Base-by-base conservation (phyloP, 2,329 filamentous ascomycete species). In the Ophiocordyceps camponoti-floridani region DNA sequence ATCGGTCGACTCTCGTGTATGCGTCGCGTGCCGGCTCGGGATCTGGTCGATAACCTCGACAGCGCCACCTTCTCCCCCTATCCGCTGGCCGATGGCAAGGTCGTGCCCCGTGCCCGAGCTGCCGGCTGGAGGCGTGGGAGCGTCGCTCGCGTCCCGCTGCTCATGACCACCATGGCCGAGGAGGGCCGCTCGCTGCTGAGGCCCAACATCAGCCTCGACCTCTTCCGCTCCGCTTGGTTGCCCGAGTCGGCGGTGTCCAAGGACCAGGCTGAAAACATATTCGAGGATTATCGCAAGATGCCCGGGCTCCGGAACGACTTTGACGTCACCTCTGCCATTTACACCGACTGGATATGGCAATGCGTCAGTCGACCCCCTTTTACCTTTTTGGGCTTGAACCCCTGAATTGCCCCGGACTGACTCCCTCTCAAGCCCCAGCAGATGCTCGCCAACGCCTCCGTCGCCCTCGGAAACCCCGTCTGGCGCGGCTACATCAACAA, bases 401-500 rank as follows among this genome's bases (percentile, higher is more conserved):
- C 16, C 18, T 12, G 7, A 7, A 6, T 19, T 19, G 2, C n/a
- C 9, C 18, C n/a, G 19, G 13, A 46, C 3, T 14, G 16, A n/a
- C 10, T 18, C n/a, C 6, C 1, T 16, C 26, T 40, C 33, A 35
- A 57, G 54, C 56, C 56, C 4, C 52, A 57, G 12, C 47, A 42
- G 2, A 53, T 52, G 2, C 46, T 55, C 0, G 51, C 56, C 40
- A 49, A 50, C n/a, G 40, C 49, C 3, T 53, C 55, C 1, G 42
- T 53, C 1, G 44, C 50, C 0, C 27, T 48, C 4, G 40, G 44
- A 4, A 52, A 46, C 18, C 49, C 54, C 13, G 53, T 51, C 1
- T 58, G 56, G 56, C 50, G 53, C 12, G 54, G 51, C 45, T 50
- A 48, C 47, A 56, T 54, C 49, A 58, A 56, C 43, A 40, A 48